Conservation (phyloP, 495 filamentous ascomycete species). For the Annulohypoxylon moriforme region DNA sequence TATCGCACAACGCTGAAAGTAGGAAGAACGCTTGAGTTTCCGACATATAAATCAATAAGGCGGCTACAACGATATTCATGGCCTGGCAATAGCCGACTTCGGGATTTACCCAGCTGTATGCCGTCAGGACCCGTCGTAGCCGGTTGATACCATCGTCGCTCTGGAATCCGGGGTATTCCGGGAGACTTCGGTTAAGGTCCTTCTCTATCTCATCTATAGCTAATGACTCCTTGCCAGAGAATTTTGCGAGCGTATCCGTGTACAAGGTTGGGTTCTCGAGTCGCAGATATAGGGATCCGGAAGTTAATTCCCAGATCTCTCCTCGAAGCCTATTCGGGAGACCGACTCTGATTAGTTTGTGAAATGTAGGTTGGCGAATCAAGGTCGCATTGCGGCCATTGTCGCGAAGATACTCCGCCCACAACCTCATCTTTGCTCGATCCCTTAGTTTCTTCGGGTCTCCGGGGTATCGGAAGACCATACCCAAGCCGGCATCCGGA, state of each 20-base stretch:
- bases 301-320: slow-evolving; percentile 95
- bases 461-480: slow-evolving; percentile 94
- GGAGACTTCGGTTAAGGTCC: slow-evolving; percentile 93
- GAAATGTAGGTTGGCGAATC: slow-evolving; percentile 94
- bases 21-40: slow-evolving; percentile 96
- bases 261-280: slow-evolving; percentile 88
- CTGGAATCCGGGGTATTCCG: slow-evolving; percentile 97
- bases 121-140: slow-evolving; percentile 87
- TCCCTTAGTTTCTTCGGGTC: slow-evolving; percentile 96
- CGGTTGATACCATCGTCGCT: slow-evolving; percentile 94
- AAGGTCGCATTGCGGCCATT: slow-evolving; percentile 94
- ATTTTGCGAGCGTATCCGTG: slow-evolving; percentile 82
- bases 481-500: slow-evolving; percentile 92
- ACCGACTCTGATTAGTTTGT: slow-evolving; percentile 95
- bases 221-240: slow-evolving; percentile 82
- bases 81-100: slow-evolving; percentile 98
- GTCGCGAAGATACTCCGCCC: slow-evolving; percentile 95
- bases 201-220: slow-evolving; percentile 99
- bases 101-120: slow-evolving; percentile 95
- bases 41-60: slow-evolving; percentile 97
- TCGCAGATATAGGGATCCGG: slow-evolving; percentile 87
- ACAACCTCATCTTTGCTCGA: slow-evolving; percentile 95
- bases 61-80: slow-evolving; percentile 99
- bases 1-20: slow-evolving; percentile 90
- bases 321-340: slow-evolving; percentile 92